Conservation (phyloP, 2,329 filamentous ascomycete species). For the Xylariales sp. region DNA sequence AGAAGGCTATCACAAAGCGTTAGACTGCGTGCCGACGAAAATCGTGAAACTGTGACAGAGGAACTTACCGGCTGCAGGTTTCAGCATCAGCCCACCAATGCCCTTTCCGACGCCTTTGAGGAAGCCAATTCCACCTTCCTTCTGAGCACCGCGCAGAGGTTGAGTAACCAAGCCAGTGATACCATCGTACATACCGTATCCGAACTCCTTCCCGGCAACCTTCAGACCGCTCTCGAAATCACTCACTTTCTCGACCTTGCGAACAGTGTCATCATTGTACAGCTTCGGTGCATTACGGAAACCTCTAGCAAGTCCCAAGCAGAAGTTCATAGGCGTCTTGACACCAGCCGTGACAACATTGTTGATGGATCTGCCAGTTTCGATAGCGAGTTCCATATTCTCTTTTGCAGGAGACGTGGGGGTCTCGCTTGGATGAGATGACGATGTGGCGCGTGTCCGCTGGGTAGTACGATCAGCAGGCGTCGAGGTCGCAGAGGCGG, state of each 20-base stretch:
- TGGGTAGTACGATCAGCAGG: not conserved
- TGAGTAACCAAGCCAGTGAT: constrained; percentile 78
- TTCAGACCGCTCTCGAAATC: constrained; percentile 71
- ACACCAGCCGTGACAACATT: constrained; percentile 72
- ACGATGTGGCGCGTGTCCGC: constrained; percentile 1
- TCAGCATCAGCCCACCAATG: constrained; percentile 74
- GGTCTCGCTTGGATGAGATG: not conserved
- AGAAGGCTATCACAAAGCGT: constrained; percentile 47
- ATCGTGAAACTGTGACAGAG: no score
- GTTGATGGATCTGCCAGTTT: constrained; percentile 62
- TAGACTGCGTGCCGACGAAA: no score
- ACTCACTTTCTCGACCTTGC: constrained; percentile 74
- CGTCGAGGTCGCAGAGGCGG: constrained; percentile 1
- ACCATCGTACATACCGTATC: constrained; percentile 74
- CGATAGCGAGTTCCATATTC: constrained; percentile 54
- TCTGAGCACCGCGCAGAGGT: constrained; percentile 64
- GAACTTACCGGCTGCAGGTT: constrained; percentile 69
- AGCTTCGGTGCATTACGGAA: constrained; percentile 84
- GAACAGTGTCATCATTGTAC: constrained; percentile 79
- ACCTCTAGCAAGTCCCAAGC: constrained; percentile 74
- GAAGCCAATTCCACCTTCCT: constrained; percentile 60
- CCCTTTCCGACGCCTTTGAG: constrained; percentile 80
- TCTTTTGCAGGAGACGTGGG: constrained; percentile 20
- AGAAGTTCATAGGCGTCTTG: constrained; percentile 81
- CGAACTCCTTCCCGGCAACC: constrained; percentile 75